Evolutionary conservation across 2,329 filamentous ascomycete species (phyloP).

Genomic region (Emmonsiellopsis sp.): DNA sequence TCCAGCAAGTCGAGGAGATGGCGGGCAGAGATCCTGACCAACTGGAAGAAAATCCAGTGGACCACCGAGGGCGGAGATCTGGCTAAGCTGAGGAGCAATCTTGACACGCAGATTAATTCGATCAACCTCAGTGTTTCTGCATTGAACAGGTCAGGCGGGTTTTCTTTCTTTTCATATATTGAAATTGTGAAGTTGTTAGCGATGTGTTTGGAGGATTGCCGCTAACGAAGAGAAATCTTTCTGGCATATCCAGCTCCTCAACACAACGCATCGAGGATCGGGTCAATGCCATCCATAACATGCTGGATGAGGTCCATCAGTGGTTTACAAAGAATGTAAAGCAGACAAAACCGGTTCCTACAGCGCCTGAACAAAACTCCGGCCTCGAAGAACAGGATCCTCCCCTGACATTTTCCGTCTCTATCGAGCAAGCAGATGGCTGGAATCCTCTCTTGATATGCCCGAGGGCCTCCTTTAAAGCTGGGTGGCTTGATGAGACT

Average conservation of each 20-base stretch:
- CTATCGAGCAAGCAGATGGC: too few relatives aligned
- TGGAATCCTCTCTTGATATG: too few relatives aligned
- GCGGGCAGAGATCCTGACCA: not conserved
- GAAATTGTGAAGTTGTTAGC: not conserved
- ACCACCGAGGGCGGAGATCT: not conserved
- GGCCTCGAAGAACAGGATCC: too few relatives aligned
- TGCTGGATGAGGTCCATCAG: conserved; percentile 3
- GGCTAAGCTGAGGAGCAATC: not conserved
- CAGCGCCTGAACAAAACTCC: too few relatives aligned
- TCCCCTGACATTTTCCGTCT: too few relatives aligned
- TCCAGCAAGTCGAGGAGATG: not conserved
- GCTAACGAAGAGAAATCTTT: not conserved
- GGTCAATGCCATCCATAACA: not conserved
- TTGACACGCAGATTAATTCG: not conserved
- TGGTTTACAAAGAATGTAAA: not conserved
- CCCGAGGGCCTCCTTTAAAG: too few relatives aligned
- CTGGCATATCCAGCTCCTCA: not conserved
- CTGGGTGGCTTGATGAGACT: too few relatives aligned
- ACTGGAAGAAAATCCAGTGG: not conserved
- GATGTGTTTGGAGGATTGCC: not conserved
- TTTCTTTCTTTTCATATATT: too few relatives aligned
- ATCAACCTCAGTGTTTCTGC: too few relatives aligned
- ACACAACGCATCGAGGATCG: not conserved
- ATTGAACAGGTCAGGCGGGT: too few relatives aligned
- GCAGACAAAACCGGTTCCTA: too few relatives aligned